Conservation (phyloP, 352 stramenopile genomes). For the Phytophthora pini region DNA sequence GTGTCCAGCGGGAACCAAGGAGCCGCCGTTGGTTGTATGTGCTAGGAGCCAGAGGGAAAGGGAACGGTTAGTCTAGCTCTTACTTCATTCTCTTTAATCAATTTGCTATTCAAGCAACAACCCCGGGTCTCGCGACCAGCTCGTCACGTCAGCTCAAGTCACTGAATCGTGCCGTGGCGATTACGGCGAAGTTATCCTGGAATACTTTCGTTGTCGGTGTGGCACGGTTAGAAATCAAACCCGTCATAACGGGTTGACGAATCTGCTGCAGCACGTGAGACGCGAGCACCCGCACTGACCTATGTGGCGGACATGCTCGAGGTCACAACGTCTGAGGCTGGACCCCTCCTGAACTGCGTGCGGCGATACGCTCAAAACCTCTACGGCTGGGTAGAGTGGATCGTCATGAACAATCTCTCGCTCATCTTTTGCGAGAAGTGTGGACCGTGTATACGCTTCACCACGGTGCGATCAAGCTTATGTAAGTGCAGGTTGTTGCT, state of each 20-base stretch:
- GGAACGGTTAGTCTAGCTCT: too few relatives aligned
- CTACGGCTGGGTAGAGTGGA: neutral
- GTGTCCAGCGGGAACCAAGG: too few relatives aligned
- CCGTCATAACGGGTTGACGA: neutral
- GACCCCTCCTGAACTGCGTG: neutral
- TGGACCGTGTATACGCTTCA: too few relatives aligned
- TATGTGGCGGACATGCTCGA: neutral
- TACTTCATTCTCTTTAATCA: too few relatives aligned
- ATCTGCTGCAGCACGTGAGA: constrained; percentile 12
- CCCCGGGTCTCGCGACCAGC: too few relatives aligned
- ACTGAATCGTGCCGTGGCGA: neutral
- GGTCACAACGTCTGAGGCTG: neutral
- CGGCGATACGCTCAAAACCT: neutral
- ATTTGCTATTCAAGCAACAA: too few relatives aligned
- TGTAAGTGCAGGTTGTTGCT: too few relatives aligned
- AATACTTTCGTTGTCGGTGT: constrained; percentile 18
- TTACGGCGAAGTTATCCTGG: constrained; percentile 7
- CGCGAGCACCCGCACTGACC: neutral
- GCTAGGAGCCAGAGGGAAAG: too few relatives aligned
- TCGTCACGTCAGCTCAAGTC: neutral
- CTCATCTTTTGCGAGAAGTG: neutral
- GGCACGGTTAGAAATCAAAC: constrained; percentile 12
- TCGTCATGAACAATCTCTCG: neutral
- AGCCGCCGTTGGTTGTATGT: too few relatives aligned
- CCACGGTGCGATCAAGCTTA: too few relatives aligned